Evolutionary conservation across 2,329 filamentous ascomycete genomes (phyloP), one percentile per base, ranked within the genome.

Genomic region (Epichloe bromicola): DNA sequence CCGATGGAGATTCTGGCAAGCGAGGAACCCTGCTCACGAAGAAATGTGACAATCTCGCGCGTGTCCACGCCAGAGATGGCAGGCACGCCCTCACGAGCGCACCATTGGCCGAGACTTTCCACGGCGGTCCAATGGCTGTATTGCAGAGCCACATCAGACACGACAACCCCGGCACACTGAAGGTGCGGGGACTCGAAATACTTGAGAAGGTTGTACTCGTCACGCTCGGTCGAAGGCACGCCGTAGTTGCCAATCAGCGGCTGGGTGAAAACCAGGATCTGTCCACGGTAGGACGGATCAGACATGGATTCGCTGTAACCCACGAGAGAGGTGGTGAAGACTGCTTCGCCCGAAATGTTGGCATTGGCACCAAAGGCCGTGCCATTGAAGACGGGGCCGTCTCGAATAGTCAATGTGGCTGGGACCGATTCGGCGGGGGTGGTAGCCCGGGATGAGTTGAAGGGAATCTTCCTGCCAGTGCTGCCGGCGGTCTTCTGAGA

Each of bases 121-220:
- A 98, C 91, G 37, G 93, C 93, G 55, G 93, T 97, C 93, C 93
- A 98, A 67, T 98, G 93, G 70, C 89, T 95, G 78, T 97, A 96
- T 67, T 90, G 80, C 67, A 88, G 77, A 43, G 93, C 91, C 56
- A 91, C 89, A 66, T 98, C 93, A 61, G 91, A 88, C 50, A 98
- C 93, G 45, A 98, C 91, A 48, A 98, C 86, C 69, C 90, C 93
- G 55, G 87, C 87, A 54, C 91, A 94, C 75, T 98, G 93, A 58
- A 98, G 90, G 71, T 97, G 88, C 49, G 93, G 93, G 30, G 89
- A 96, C 73, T 98, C 93, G 63, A 98, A 98, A 76, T 97, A 95
- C 74, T 93, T 93, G 67, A 97, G 78, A 53, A 98, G 80, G 61
- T 93, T 93, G 69, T 82, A 87, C 69, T 90, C 74, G 69, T 98